These are phyloP conservation scores for Pythium rhizo-oryzae DNA, from an alignment of 352 stramenopile species.

Conservation along the genomic window DNA sequence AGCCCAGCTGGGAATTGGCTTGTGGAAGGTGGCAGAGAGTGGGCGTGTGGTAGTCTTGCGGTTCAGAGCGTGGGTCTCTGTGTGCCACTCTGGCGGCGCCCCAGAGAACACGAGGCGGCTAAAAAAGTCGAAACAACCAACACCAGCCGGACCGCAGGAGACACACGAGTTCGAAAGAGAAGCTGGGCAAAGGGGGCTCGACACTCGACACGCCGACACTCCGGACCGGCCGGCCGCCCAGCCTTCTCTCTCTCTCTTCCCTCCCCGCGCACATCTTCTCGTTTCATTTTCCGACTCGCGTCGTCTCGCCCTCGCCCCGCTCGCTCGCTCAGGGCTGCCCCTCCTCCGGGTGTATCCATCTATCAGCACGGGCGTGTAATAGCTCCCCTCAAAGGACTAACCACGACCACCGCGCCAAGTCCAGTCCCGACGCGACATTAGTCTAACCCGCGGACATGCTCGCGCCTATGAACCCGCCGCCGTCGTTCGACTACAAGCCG, in stretches of 20 bases:
- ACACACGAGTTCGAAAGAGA: background rate
- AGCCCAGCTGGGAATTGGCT: background rate
- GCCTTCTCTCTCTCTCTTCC: background rate
- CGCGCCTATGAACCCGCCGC: conserved; percentile 21
- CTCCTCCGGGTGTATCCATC: conserved; percentile 14
- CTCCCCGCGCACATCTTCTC: conserved; percentile 6
- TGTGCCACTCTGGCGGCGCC: background rate
- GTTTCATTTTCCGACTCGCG: conserved; percentile 19
- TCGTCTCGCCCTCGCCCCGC: background rate
- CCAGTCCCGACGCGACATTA: too few relatives aligned
- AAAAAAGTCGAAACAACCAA: background rate
- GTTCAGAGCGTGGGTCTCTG: conserved; percentile 3
- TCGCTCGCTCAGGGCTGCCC: background rate
- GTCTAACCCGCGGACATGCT: conserved; percentile 6
- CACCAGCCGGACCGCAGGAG: too few relatives aligned
- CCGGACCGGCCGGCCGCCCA: too few relatives aligned
- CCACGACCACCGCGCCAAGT: too few relatives aligned
- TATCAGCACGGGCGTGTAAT: background rate
- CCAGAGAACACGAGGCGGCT: background rate
- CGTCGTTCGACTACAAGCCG: conserved; percentile 15
- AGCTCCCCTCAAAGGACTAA: too few relatives aligned
- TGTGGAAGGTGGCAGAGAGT: conserved; percentile 11
- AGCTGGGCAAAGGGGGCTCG: background rate
- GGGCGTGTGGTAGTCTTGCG: background rate
- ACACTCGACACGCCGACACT: conserved; percentile 2